Conservation (phyloP, 768 basidiomycete genomes). For the Boletus reticulatus region DNA sequence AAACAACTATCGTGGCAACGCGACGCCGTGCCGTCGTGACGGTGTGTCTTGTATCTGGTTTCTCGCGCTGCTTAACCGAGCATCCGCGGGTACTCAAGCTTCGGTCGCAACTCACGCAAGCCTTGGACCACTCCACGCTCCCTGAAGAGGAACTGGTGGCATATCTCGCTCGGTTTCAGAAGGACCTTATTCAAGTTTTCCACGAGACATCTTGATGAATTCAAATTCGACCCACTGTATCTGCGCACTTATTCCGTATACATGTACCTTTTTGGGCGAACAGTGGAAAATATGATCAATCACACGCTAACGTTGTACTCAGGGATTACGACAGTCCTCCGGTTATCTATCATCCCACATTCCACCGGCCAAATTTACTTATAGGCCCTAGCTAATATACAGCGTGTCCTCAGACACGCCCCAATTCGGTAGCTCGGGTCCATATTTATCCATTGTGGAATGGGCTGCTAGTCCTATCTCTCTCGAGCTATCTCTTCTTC, state of each 20-base stretch:
- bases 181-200: constrained; percentile 57
- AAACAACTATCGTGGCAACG: constrained; percentile 53
- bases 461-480: constrained; percentile 2
- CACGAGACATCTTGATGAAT: constrained; percentile 22
- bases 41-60: constrained; percentile 41
- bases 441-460: constrained; percentile 16
- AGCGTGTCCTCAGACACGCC: constrained; percentile 1
- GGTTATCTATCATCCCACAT: background rate
- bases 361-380: background rate
- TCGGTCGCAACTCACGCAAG: constrained; percentile 72
- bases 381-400: background rate
- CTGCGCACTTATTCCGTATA: background rate
- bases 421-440: constrained; percentile 9
- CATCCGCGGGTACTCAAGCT: constrained; percentile 44
- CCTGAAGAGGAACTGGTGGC: constrained; percentile 66
- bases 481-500: background rate
- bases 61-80: background rate
- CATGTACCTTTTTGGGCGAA: background rate
- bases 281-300: constrained; percentile 4
- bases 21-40: constrained; percentile 66
- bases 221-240: background rate
- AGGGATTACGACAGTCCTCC: constrained; percentile 4
- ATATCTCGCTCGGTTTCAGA: constrained; percentile 69
- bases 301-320: constrained; percentile 7
- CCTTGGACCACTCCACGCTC: constrained; percentile 66